A percentile compares a stretch with the other conserved stretches of the same genome.
Evolutionary conservation across 352 stramenopile genomes (phyloP).

Genomic region (Phytopythium vexans): DNA sequence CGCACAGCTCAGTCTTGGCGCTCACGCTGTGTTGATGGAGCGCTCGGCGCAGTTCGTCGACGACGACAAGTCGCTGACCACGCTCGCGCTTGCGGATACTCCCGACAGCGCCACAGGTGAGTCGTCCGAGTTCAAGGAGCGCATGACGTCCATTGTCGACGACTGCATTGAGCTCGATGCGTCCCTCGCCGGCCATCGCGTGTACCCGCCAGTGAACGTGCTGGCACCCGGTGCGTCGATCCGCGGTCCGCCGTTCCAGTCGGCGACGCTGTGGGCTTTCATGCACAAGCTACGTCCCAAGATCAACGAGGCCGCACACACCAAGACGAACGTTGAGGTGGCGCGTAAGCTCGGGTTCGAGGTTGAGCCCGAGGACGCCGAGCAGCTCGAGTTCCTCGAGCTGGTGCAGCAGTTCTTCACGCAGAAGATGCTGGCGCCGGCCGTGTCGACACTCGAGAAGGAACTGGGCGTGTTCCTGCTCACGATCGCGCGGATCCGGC

Average conservation of each 20-base stretch:
- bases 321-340: conserved; percentile 60
- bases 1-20: conserved; percentile 61
- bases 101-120: conserved; percentile 45
- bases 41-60: conserved; percentile 66
- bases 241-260: conserved; percentile 73
- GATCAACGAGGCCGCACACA: conserved; percentile 58
- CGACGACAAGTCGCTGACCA: conserved; percentile 50
- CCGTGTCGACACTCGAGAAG: conserved; percentile 28
- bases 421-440: conserved; percentile 20
- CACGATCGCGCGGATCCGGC: conserved; percentile 36
- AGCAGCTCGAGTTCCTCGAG: conserved; percentile 64
- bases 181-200: conserved; percentile 36
- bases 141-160: conserved; percentile 68
- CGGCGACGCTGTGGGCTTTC: conserved; percentile 62
- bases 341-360: conserved; percentile 67
- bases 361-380: conserved; percentile 64
- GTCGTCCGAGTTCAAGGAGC: conserved; percentile 58
- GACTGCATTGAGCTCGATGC: conserved; percentile 57
- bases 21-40: conserved; percentile 71
- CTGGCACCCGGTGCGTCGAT: conserved; percentile 58
- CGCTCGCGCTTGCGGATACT: conserved; percentile 62
- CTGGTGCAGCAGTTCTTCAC: conserved; percentile 78
- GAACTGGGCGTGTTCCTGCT: conserved; percentile 61
- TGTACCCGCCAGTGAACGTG: conserved; percentile 76
- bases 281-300: conserved; percentile 54